Evolutionary conservation across 768 basidiomycete species (phyloP), one percentile per base, ranked within the genome.

Genomic region (Pleurotus salmoneostramineus): DNA sequence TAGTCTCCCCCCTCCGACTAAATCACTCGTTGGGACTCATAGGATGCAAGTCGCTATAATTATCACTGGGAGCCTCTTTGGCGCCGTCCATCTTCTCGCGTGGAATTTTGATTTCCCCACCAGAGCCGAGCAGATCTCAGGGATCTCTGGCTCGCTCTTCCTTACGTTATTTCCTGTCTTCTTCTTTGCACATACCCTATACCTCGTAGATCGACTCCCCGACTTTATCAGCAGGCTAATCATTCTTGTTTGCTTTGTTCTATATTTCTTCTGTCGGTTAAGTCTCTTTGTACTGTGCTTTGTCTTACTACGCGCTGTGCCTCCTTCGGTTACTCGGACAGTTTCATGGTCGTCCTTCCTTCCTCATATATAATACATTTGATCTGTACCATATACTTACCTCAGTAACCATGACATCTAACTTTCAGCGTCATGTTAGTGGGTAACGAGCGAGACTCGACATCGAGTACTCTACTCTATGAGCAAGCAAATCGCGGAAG

Each of bases 61-160:
- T 4, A 36, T 32, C 15, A 27, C 50, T 37, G 66, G 51, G 2
- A 57, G 42, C 4, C 21, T 65, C 11, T 71, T 71, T 44, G 70
- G 69, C 11, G 64, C 56, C 4, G 58, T 71, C 15, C 69, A 71
- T 57, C 65, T 64, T 44, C 47, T 62, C 3, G 65, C 66, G 6
- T 69, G 68, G 70, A 56, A 52, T 32, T 60, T 65, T 8, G 1
- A 42, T 1, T 71, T 68, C 42, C 62, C 67, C 4, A 61, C 64
- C 2, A 6, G 27, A 3, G 48, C 32, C 21, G 59, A 68, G 31
- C 61, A 54, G 50, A 50, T 54, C 31, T 31, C 66, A 27, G 70
- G 69, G 69, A 62, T 62, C 21, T 49, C 59, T 1, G 60, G 60
- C 5, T 61, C 65, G 2, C n/a, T 60, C 11, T 5, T 56, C 21